Base-by-base conservation (phyloP, 2,329 filamentous ascomycete species). In the Fonsecaea nubica region DNA sequence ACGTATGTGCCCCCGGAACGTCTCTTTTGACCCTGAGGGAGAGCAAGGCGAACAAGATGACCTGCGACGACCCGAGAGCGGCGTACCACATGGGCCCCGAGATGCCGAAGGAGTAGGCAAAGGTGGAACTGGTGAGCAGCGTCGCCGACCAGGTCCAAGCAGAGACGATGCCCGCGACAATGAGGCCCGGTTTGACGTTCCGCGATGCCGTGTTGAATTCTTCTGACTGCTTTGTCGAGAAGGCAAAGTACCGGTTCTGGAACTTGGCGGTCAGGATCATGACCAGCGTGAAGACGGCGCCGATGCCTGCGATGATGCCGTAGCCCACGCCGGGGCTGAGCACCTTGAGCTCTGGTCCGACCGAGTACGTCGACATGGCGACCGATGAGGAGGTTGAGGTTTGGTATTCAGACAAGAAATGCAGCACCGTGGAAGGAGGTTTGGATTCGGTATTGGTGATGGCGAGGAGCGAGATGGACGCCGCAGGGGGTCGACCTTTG, bases 151-250 rank as follows among this genome's bases (percentile, higher is more conserved):
- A 96, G 0, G 92, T 96, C 93, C 93, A 97, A 1, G 90, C 92
- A 13, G 90, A 93, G 2, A 96, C 92, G 15, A 96, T 92, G 12
- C 92, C 93, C 2, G 91, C 91, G 9, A 91, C 91, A 0, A 96
- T 92, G 10, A 97, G 84, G 38, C 93, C 93, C 4, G 92, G 92
- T 76, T 96, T 96, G 71, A 97, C 91, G 1, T 90, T 92, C 67
- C 93, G 85, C 21, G 92, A 92, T 55, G 93, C 93, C 0, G 92
- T 96, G 71, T 86, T 93, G 83, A 96, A 96, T 87, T 93, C 94
- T 80, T 96, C 93, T 0, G 90, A 93, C 0, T 92, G 96, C 76
- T 96, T 92, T 5, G 93, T 82, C 76, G 94, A 65, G 55, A 59
- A 65, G 38, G 21, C 52, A 6, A 53, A 62, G 36, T 63, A 67